These are phyloP conservation scores for Metschnikowia peoriensis DNA, from an alignment of 805 yeast species.

Conservation along the genomic window DNA sequence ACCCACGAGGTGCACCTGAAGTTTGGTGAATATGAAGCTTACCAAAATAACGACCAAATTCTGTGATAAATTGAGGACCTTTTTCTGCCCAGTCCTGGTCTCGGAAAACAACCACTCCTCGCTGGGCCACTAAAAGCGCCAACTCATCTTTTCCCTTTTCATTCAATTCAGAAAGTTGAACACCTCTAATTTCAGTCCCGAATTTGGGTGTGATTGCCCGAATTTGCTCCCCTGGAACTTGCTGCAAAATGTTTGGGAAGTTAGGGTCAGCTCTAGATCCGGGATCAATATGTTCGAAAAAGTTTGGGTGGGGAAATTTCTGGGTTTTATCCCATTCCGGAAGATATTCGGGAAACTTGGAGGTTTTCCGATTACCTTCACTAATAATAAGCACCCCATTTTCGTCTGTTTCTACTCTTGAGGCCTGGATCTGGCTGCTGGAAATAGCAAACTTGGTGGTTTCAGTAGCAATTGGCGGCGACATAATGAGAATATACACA, in stretches of 20 bases:
- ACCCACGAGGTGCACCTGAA: slow-evolving; percentile 33
- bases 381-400: slow-evolving; percentile 28
- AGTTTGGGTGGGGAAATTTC: slow-evolving; percentile 30
- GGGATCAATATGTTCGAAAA: slow-evolving; percentile 27
- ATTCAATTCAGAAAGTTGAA: slow-evolving; percentile 28
- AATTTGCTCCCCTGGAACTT: slow-evolving; percentile 9
- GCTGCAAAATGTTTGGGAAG: slow-evolving; percentile 21
- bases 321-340: slow-evolving; percentile 33
- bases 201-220: slow-evolving; percentile 31
- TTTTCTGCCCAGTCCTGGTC: slow-evolving; percentile 28
- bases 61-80: slow-evolving; percentile 28
- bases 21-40: slow-evolving; percentile 47
- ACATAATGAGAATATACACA: neutral
- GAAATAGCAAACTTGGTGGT: slow-evolving; percentile 2
- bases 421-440: slow-evolving; percentile 8
- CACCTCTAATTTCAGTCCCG: slow-evolving; percentile 29
- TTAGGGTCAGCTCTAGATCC: slow-evolving; percentile 25
- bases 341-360: slow-evolving; percentile 25
- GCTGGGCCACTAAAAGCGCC: slow-evolving; percentile 30
- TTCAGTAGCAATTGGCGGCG: slow-evolving; percentile 1
- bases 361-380: slow-evolving; percentile 25
- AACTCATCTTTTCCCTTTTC: slow-evolving; percentile 31
- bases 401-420: slow-evolving; percentile 28
- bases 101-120: slow-evolving; percentile 35
- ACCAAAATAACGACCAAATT: slow-evolving; percentile 34